Evolutionary conservation across 306 rosid species (phyloP).

Genomic region (Calophaca sinica): DNA sequence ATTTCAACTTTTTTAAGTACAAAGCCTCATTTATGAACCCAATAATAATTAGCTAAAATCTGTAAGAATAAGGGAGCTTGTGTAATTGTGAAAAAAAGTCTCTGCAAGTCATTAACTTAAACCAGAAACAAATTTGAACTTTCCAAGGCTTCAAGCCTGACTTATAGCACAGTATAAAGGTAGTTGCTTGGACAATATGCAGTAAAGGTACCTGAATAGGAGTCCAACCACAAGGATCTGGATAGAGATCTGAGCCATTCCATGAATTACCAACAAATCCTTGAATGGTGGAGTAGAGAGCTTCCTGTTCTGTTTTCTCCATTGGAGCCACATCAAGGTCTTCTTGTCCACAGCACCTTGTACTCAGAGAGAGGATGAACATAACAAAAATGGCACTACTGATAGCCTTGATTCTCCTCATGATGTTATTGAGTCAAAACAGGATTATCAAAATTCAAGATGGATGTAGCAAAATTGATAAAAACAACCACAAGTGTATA

Average conservation of each 20-base stretch:
- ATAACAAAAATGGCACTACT: slow-evolving; percentile 41
- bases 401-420: slow-evolving; percentile 46
- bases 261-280: slow-evolving; percentile 94
- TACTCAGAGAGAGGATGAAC: slow-evolving; percentile 49
- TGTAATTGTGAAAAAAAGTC: slow-evolving; percentile 30
- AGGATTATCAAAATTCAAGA: too few species aligned
- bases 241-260: slow-evolving; percentile 98
- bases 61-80: background rate
- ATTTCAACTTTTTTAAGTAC: background rate
- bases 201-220: slow-evolving; percentile 80
- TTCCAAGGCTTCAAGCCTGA: background rate
- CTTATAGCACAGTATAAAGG: slow-evolving; percentile 35
- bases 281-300: slow-evolving; percentile 79
- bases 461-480: slow-evolving; percentile 24
- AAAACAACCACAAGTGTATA: background rate
- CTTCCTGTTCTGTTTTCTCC: slow-evolving; percentile 75
- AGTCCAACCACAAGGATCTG: slow-evolving; percentile 99
- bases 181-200: slow-evolving; percentile 25
- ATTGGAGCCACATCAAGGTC: slow-evolving; percentile 66
- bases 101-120: slow-evolving; percentile 11
- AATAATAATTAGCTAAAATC: background rate
- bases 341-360: slow-evolving; percentile 62
- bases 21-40: background rate
- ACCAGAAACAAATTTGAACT: slow-evolving; percentile 27
- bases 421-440: slow-evolving; percentile 24